phyloP scores from a whole-genome alignment of 2,329 filamentous ascomycete species.

The Venturia nashicola region DNA sequence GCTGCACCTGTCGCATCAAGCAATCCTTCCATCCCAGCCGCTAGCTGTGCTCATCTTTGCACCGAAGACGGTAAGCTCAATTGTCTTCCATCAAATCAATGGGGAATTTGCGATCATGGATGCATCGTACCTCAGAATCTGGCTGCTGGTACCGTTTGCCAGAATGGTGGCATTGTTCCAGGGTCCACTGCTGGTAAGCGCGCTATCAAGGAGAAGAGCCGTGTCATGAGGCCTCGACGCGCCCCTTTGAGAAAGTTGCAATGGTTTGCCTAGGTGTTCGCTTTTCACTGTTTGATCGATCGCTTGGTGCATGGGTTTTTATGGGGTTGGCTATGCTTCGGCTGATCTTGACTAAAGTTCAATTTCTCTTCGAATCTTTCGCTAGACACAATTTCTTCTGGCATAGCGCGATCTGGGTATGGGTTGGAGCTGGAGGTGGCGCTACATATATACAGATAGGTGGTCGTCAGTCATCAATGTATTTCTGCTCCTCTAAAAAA shows the following conservation, averaged over 20 bases:
- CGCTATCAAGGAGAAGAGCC: not conserved
- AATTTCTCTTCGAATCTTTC: not conserved
- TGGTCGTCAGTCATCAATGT: no score
- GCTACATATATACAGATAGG: not conserved
- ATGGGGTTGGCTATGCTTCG: not conserved
- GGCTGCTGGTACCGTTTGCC: slow-evolving; percentile 31
- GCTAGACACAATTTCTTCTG: not conserved
- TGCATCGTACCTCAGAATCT: slow-evolving; percentile 17
- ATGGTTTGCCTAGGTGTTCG: not conserved
- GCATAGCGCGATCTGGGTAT: not conserved
- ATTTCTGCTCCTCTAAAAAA: no score
- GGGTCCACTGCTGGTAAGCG: not conserved
- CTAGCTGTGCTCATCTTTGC: not conserved
- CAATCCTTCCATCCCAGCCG: not conserved
- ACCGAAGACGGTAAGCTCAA: slow-evolving; percentile 9
- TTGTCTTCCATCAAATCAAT: slow-evolving; percentile 12
- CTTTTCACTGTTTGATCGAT: not conserved
- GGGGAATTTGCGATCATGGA: slow-evolving; percentile 14
- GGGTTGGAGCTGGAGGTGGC: not conserved
- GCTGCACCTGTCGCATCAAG: not conserved
- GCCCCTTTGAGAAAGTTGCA: not conserved
- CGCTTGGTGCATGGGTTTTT: not conserved
- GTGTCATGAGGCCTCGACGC: not conserved
- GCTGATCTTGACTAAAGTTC: not conserved
- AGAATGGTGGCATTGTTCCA: slow-evolving; percentile 26